A percentile compares a stretch with the other conserved stretches of the same genome.
phyloP scores from a whole-genome alignment of 2,329 filamentous ascomycete species.

The Alternaria arborescens region DNA sequence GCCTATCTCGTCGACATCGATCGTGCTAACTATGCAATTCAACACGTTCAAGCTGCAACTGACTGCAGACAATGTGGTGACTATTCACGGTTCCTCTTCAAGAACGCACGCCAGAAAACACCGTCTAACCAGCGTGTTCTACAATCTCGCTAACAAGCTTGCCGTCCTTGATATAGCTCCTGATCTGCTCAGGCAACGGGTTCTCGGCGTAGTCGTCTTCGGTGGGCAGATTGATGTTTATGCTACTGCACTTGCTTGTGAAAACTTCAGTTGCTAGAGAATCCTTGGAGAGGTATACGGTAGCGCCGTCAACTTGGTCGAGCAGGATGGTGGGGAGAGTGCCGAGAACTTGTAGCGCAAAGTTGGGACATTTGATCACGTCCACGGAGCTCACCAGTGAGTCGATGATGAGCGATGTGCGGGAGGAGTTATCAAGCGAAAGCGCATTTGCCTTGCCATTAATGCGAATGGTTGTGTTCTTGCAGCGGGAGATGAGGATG shows the following conservation, averaged over 20 bases:
- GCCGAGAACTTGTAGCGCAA: conserved; percentile 91
- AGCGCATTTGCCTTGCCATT: conserved; percentile 97
- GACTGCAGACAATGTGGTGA: background rate
- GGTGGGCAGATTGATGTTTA: conserved; percentile 85
- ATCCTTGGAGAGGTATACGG: conserved; percentile 84
- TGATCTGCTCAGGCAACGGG: conserved; percentile 88
- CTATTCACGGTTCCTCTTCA: background rate
- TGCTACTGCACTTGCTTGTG: conserved; percentile 83
- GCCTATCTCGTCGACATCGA: background rate
- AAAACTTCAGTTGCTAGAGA: conserved; percentile 83
- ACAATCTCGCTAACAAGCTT: conserved; percentile 92
- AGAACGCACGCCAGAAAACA: background rate
- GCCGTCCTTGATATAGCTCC: conserved; percentile 79
- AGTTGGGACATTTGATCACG: conserved; percentile 93
- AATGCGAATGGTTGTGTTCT: conserved; percentile 87
- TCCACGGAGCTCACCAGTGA: conserved; percentile 90
- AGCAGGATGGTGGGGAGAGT: conserved; percentile 86
- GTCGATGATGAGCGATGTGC: conserved; percentile 86
- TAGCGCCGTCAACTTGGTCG: conserved; percentile 91
- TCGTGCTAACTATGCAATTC: conserved; percentile 1
- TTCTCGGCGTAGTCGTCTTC: conserved; percentile 86
- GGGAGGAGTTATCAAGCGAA: conserved; percentile 87
- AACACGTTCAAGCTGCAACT: background rate
- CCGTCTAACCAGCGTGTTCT: conserved; percentile 78
- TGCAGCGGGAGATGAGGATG: conserved; percentile 90